A percentile compares a stretch with the other conserved stretches of the same genome.
Conservation (phyloP, 169 alveolate species). For the Plasmodium yoelii region DNA sequence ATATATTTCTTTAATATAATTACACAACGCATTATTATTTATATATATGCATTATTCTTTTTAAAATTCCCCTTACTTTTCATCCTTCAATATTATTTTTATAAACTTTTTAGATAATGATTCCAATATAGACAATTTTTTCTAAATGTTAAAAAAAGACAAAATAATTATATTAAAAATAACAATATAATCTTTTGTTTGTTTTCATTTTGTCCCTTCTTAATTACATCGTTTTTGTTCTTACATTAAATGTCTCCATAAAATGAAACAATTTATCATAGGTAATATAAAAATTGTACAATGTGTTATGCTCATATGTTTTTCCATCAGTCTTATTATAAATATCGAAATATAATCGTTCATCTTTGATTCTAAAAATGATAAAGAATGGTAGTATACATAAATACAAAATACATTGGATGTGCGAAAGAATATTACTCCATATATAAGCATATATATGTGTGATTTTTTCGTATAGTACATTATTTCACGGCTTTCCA, state of each 20-base stretch:
- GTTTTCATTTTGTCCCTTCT: not conserved
- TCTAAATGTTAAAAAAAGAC: constrained; percentile 14
- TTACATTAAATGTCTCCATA: constrained; percentile 40
- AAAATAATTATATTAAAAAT: constrained; percentile 7
- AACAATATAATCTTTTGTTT: not conserved
- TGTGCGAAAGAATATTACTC: not conserved
- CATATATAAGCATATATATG: not conserved
- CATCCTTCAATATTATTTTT: constrained; percentile 45
- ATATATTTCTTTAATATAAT: not conserved
- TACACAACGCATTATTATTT: not conserved
- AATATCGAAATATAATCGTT: constrained; percentile 13
- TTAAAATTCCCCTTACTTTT: constrained; percentile 13
- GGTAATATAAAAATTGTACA: constrained; percentile 47
- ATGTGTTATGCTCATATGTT: constrained; percentile 18
- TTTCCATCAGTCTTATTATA: constrained; percentile 11
- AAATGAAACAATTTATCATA: constrained; percentile 37
- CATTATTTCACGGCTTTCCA: constrained; percentile 26
- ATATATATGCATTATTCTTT: not conserved
- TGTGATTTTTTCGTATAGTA: not conserved
- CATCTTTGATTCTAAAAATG: constrained; percentile 41
- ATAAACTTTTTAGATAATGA: constrained; percentile 43
- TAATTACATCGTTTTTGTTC: not conserved
- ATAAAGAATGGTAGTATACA: not conserved
- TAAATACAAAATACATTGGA: not conserved
- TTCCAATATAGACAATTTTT: constrained; percentile 42